These are phyloP conservation scores for Haplosporangium gracile DNA, from an alignment of 192 early-diverging fungal species.

Conservation along the genomic window DNA sequence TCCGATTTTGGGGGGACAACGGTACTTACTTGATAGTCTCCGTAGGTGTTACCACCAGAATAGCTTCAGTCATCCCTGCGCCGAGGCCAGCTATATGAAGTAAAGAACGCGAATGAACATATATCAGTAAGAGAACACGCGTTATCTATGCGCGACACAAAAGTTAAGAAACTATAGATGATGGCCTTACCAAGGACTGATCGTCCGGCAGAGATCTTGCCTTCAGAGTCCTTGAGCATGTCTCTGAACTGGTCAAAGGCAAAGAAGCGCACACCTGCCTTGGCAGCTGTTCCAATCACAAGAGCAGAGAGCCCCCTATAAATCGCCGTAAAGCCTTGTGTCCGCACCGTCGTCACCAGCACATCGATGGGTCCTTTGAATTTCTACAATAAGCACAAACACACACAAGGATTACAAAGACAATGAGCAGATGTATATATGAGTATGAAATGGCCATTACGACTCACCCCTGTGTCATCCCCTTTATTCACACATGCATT, in stretches of 20 bases:
- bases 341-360: constrained; percentile 75
- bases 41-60: constrained; percentile 88
- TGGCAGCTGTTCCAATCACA: constrained; percentile 90
- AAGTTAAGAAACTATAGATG: constrained; percentile 30
- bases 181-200: constrained; percentile 66
- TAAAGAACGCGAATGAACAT: background rate
- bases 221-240: constrained; percentile 75
- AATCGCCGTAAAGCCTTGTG: constrained; percentile 79
- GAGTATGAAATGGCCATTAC: background rate
- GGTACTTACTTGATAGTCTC: constrained; percentile 89
- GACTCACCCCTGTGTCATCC: background rate
- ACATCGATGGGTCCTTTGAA: constrained; percentile 90
- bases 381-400: constrained; percentile 9
- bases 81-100: constrained; percentile 75
- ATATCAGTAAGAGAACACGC: background rate
- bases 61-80: constrained; percentile 90
- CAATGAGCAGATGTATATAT: background rate
- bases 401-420: background rate
- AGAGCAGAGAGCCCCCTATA: constrained; percentile 92
- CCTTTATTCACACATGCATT: background rate
- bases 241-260: constrained; percentile 89
- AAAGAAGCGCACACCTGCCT: constrained; percentile 94
- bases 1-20: background rate
- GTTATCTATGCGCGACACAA: background rate
- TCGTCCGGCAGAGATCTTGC: constrained; percentile 71